Conservation (phyloP, 2,329 filamentous ascomycete species). For the Aspergillus viridinutans region DNA sequence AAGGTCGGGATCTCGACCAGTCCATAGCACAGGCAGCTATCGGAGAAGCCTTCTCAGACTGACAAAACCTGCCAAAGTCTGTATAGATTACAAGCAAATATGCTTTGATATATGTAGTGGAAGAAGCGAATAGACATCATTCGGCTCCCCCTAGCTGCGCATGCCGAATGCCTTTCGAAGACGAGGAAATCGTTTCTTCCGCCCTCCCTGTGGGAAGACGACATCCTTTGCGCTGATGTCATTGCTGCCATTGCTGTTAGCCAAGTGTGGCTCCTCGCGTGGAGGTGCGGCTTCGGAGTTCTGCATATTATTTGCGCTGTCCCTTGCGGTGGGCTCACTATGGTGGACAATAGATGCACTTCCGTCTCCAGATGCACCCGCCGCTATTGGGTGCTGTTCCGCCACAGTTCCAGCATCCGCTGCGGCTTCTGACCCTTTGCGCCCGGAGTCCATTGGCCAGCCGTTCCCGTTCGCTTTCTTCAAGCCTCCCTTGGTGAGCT, state of each 20-base stretch:
- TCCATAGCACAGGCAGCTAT: neutral
- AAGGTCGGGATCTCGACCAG: neutral
- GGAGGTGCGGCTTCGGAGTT: neutral
- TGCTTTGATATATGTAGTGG: constrained; percentile 1
- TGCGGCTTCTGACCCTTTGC: neutral
- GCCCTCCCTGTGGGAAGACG: constrained; percentile 33
- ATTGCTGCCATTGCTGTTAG: neutral
- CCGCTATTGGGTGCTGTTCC: neutral
- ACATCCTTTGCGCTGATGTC: constrained; percentile 22
- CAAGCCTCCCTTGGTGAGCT: constrained; percentile 25
- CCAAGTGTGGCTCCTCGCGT: neutral
- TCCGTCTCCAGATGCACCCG: neutral
- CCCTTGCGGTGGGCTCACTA: neutral
- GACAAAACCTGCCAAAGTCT: neutral
- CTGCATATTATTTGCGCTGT: neutral
- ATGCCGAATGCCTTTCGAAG: constrained; percentile 44
- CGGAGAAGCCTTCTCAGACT: neutral
- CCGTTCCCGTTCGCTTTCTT: constrained; percentile 16
- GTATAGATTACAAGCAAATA: neutral
- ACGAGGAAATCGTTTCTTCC: constrained; percentile 45
- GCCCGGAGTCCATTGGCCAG: constrained; percentile 24
- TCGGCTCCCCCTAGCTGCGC: constrained; percentile 10
- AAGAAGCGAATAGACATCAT: neutral
- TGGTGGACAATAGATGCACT: neutral
- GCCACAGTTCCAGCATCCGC: neutral